Evolutionary conservation across 805 yeast genomes (phyloP), one percentile per base, ranked within the genome.

Genomic region (Zygosaccharomyces bisporus): DNA sequence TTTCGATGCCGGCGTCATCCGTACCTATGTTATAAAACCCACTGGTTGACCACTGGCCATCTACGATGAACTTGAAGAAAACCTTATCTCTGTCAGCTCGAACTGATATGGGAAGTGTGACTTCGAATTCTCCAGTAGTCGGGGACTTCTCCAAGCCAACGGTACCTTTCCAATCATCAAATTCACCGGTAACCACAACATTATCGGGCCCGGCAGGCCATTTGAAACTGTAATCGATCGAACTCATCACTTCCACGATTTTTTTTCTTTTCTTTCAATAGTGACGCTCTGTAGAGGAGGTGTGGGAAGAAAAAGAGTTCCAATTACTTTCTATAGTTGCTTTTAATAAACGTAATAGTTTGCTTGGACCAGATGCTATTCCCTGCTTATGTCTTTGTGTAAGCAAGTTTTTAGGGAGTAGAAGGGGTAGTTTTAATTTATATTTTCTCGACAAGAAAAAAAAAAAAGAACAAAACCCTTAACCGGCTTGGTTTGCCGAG

Each of bases 161-260:
- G 1, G 79, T 61, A 48, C 81, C 77, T 37, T 74, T 57, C 90
- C 90, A 83, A 56, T 78, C 69, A 57, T 81, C 87, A 56, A 82
- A 81, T 42, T 80, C 73, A 49, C 90, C 90, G 16, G 89, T 83
- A 41, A 83, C 76, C 52, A 77, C 70, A 46, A 83, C 90, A 29
- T 73, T 73, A 21, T 60, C 46, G 10, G 77, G 78, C 46, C 87
- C 85, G 7, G 66, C 57, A 43, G 77, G 74, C 75, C 76, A 64
- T 13, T 47, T 55, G 49, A 64, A 64, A 16, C 60, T 63, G 38
- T 58, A 58, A 39, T 53, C 50, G 30, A 51, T 40, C 12, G 47
- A 43, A 24, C 41, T 41, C 39, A 44, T 34, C 18, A 9, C 23
- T 37, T 17, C 21, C 10, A 20, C 17, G n/a, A n/a, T n/a, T n/a